Base-by-base conservation (phyloP, 2,329 filamentous ascomycete species). In the Chrysoporthe austroafricana region DNA sequence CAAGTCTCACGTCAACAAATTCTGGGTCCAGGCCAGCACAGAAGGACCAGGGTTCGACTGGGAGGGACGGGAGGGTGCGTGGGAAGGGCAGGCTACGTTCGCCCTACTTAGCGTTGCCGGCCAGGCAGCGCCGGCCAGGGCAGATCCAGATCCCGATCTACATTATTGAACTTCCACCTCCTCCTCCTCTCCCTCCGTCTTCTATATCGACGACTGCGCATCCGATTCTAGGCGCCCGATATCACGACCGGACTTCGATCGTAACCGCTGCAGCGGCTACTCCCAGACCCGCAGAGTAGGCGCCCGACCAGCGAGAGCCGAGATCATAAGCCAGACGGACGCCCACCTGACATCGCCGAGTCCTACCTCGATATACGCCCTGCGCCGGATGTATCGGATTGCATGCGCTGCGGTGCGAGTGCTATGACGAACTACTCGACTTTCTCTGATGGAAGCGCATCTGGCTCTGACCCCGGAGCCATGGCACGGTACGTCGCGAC, bases 351-450 rank as follows among this genome's bases (percentile, higher is more conserved):
- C 21, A n/a, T 61, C 16, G 42, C 43, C 26, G 13, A n/a, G 26
- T 7, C 21, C 16, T 44, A 14, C n/a, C 56, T 44, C n/a, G 16
- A 48, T 9, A 34, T 26, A 21, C 43, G 16, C 42, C 16, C 21
- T n/a, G 42, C 54, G 54, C 43, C 46, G 63, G 9, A 64, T 32
- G 26, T 7, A 16, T 21, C n/a, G 48, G 56, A 57, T 36, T 50
- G 52, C 46, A 32, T 44, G 54, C 26, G 52, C 43, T 60, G 46
- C 43, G 43, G 64, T 52, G 32, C 64, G 60, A 46, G 66, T 67
- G 79, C 78, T 79, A 88, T 88, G 86, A 82, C 83, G 76, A 83
- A 82, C 72, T 87, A 88, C 75, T 83, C 81, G 64, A 83, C 82
- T 66, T 83, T 87, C 69, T 76, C 82, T 76, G 78, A 84, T 83